Evolutionary conservation across 345 rosid genomes (phyloP).

Genomic region (Arabidopsis thaliana): DNA sequence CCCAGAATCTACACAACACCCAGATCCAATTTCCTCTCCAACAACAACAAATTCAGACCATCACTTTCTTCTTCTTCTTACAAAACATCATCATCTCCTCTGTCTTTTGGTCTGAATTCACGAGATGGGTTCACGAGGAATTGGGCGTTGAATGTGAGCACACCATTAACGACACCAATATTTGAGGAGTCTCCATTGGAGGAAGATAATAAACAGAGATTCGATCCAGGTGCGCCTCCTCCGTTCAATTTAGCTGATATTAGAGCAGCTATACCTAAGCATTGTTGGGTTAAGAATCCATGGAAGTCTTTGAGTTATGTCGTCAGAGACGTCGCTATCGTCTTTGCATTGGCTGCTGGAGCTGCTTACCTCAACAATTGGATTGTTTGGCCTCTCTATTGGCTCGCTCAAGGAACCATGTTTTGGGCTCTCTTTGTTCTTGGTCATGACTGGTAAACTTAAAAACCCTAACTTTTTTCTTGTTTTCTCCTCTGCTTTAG

Average conservation of each 20-base stretch:
- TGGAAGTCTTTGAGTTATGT: conserved; percentile 85
- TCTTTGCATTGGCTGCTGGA: conserved; percentile 76
- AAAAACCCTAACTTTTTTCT: conserved; percentile 4
- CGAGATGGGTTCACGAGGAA: conserved; percentile 40
- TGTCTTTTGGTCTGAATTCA: conserved; percentile 46
- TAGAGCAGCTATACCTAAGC: conserved; percentile 84
- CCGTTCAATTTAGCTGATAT: conserved; percentile 78
- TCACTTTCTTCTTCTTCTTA: not conserved
- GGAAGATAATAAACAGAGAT: conserved; percentile 36
- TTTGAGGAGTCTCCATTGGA: conserved; percentile 29
- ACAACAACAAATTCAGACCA: conserved; percentile 34
- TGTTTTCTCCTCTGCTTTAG: conserved; percentile 13
- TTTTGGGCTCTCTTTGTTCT: conserved; percentile 98
- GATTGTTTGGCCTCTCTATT: conserved; percentile 91
- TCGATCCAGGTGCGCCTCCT: conserved; percentile 63
- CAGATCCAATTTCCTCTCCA: conserved; percentile 46
- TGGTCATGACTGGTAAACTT: conserved; percentile 84
- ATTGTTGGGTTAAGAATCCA: conserved; percentile 90
- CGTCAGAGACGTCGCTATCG: conserved; percentile 70
- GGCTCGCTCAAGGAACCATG: conserved; percentile 95
- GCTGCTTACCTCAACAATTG: conserved; percentile 72
- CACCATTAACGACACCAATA: conserved; percentile 45
- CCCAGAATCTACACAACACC: conserved; percentile 58
- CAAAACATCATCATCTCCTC: conserved; percentile 25
- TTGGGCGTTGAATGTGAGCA: conserved; percentile 66